Percentiles rank a stretch among this genome's conserved stretches.
Conservation (phyloP, 768 basidiomycete genomes). For the Strobilomyces confusus region DNA sequence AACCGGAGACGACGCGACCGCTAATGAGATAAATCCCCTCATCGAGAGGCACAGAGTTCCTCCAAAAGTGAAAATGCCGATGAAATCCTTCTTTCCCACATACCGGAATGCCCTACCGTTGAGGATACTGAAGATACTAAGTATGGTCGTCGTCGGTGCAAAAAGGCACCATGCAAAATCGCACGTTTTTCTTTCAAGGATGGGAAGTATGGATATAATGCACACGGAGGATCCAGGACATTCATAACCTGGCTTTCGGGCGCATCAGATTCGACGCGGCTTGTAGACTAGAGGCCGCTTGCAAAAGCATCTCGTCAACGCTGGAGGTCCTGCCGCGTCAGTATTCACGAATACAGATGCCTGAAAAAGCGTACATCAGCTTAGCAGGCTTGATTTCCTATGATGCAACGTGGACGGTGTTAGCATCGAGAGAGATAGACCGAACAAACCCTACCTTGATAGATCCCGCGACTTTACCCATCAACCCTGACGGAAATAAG, state of each 20-base stretch:
- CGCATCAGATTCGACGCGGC: slow-evolving; percentile 40
- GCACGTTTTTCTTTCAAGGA: background rate
- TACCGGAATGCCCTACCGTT: too few species aligned
- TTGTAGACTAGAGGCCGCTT: slow-evolving; percentile 57
- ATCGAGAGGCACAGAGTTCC: too few species aligned
- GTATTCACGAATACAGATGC: background rate
- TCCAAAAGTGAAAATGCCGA: too few species aligned
- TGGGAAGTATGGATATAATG: background rate
- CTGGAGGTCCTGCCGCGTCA: slow-evolving; percentile 34
- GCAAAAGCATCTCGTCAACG: slow-evolving; percentile 77
- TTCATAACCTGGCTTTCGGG: slow-evolving; percentile 47
- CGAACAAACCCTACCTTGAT: slow-evolving; percentile 45
- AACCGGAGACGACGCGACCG: too few species aligned
- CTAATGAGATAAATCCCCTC: too few species aligned
- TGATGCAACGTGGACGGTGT: background rate
- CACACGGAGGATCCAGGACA: background rate
- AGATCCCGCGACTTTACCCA: slow-evolving; percentile 74
- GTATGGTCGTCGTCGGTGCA: too few species aligned
- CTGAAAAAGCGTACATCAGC: slow-evolving; percentile 56
- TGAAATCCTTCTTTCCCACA: too few species aligned
- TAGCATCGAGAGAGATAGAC: background rate
- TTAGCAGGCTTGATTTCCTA: slow-evolving; percentile 83
- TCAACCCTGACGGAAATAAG: slow-evolving; percentile 49
- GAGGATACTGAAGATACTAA: too few species aligned
- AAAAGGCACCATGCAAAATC: too few species aligned